These are phyloP conservation scores for Fistulinella prunicolor DNA, from an alignment of 768 basidiomycete genomes.

Conservation along the genomic window DNA sequence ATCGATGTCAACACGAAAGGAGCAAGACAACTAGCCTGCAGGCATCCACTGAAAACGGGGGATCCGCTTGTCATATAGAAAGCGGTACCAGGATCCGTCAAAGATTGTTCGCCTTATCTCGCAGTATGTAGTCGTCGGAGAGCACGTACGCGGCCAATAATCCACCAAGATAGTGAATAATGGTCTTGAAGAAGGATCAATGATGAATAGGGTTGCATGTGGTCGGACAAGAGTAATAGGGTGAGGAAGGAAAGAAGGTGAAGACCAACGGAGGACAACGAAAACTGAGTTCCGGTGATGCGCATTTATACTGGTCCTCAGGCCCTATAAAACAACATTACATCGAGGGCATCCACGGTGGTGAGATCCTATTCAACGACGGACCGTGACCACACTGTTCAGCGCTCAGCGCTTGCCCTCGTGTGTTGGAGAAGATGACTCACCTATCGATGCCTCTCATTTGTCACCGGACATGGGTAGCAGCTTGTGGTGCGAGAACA, in stretches of 20 bases:
- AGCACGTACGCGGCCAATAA: constrained; percentile 80
- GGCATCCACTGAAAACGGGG: constrained; percentile 71
- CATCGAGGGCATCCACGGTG: constrained; percentile 79
- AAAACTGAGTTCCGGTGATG: constrained; percentile 55
- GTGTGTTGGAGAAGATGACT: constrained; percentile 16
- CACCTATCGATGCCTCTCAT: constrained; percentile 49
- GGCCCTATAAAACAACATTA: constrained; percentile 81
- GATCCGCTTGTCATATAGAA: constrained; percentile 71
- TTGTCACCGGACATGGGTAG: constrained; percentile 50
- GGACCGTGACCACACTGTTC: not conserved
- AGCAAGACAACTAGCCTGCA: constrained; percentile 38
- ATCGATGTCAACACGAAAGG: not conserved
- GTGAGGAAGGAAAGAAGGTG: not conserved
- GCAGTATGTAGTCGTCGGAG: constrained; percentile 57
- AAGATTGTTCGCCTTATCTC: constrained; percentile 73
- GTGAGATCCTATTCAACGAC: constrained; percentile 59
- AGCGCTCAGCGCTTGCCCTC: too few relatives aligned
- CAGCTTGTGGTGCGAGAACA: constrained; percentile 63
- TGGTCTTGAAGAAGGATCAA: constrained; percentile 66
- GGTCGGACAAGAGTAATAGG: too few relatives aligned
- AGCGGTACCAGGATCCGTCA: constrained; percentile 63
- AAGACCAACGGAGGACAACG: constrained; percentile 38
- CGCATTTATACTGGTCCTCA: constrained; percentile 63
- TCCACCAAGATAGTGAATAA: constrained; percentile 88
- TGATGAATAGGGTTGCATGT: not conserved